Base-by-base conservation (phyloP, 2,329 filamentous ascomycete species). In the Xylariaceae sp. region DNA sequence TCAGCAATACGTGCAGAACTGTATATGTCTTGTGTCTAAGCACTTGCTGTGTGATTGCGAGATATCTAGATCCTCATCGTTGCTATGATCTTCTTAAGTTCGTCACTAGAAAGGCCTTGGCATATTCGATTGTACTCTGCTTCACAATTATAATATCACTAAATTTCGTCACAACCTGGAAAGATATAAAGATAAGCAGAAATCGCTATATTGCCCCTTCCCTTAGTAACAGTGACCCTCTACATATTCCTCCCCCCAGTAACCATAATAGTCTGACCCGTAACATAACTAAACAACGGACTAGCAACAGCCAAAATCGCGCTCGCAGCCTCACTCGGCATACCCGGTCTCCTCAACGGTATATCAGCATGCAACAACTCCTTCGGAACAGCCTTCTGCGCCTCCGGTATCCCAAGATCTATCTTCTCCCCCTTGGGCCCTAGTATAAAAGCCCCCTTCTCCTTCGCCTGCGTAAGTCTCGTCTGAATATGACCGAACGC, bases 401-500 rank as follows among this genome's bases (percentile, higher is more conserved):
- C 80, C 57, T 76, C 72, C 0, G 89, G 89, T 47, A 93, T 91
- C 0, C 89, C 89, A 50, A 93, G 68, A 0, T 83, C 82, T 54
- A 93, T 83, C 73, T 86, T 88, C 65, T 87, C 80, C 2, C 90
- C 90, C 61, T 87, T 87, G 0, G 89, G 84, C 0, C 87, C 88
- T 17, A 83, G 84, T 17, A 93, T 82, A 60, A 90, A 94, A 0
- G 86, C 89, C 14, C 90, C 90, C 16, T 84, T 82, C 71, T 96
- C 91, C 77, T 95, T 96, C 6, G 88, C 87, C 11, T 84, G 87
- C 11, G 91, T 96, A 60, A 96, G 72, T 3, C 91, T 77, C 0
- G 91, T 96, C 61, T 83, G 74, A 60, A 96, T 93, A 67, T 87
- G 82, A 0, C 91, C 91, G 63, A 95, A 96, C 5, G 90, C 90